Percentiles rank a stretch among this genome's conserved stretches.
Conservation (phyloP, 106 monocot genomes). For the Phalaenopsis equestris region DNA sequence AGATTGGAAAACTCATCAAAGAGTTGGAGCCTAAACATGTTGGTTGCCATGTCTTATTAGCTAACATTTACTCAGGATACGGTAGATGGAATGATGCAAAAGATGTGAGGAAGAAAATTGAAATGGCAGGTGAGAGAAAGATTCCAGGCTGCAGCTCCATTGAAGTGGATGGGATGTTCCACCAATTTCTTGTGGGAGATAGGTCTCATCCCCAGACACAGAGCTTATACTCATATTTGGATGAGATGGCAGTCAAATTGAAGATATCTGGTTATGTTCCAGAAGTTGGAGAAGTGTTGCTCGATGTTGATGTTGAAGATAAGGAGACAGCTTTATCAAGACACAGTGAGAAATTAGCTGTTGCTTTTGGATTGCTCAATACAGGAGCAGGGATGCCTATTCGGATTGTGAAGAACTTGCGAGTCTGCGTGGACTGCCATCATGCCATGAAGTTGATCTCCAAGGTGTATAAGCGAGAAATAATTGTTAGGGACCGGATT, state of each 20-base stretch:
- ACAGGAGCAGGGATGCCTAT: constrained; percentile 18
- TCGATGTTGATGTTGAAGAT: constrained; percentile 33
- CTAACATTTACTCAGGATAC: constrained; percentile 20
- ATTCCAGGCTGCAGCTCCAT: constrained; percentile 29
- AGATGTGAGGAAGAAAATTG: constrained; percentile 19
- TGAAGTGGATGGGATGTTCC: constrained; percentile 25
- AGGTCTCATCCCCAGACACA: constrained; percentile 22
- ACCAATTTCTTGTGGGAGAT: constrained; percentile 27
- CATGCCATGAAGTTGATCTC: constrained; percentile 29
- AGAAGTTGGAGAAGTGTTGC: constrained; percentile 19
- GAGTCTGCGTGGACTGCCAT: constrained; percentile 27
- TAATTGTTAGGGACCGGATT: constrained; percentile 29
- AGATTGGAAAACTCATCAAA: constrained; percentile 16
- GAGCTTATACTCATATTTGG: constrained; percentile 18
- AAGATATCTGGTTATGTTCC: constrained; percentile 22
- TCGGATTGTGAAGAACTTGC: constrained; percentile 26
- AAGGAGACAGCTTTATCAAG: constrained; percentile 26
- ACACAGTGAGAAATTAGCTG: constrained; percentile 31
- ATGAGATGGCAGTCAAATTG: constrained; percentile 14
- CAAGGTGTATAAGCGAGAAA: constrained; percentile 21
- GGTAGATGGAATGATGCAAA: constrained; percentile 21
- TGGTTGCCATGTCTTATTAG: constrained; percentile 23
- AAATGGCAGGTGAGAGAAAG: constrained; percentile 9
- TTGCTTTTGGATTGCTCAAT: constrained; percentile 29
- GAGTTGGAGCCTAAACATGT: constrained; percentile 15